Percentiles rank a stretch among this genome's conserved stretches.
Conservation (phyloP, 352 stramenopile genomes). For the Phytophthora capsici region DNA sequence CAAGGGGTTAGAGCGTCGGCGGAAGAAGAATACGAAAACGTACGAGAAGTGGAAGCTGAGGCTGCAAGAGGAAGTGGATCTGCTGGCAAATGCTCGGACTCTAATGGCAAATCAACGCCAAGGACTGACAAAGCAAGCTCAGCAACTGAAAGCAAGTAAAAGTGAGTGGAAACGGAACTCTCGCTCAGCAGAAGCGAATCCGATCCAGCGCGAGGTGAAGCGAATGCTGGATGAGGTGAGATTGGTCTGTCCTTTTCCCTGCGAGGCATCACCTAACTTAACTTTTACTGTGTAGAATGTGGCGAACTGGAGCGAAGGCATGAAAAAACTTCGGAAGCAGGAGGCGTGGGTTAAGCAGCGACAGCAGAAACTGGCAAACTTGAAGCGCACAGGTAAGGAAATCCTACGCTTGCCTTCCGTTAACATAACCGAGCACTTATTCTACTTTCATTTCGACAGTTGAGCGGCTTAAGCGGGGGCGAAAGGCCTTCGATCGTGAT, state of each 20-base stretch:
- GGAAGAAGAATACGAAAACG: conserved; percentile 13
- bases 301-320: conserved; percentile 53
- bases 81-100: conserved; percentile 53
- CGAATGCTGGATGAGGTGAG: conserved; percentile 66
- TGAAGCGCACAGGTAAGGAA: conserved; percentile 36
- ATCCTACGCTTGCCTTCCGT: background rate
- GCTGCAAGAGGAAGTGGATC: conserved; percentile 48
- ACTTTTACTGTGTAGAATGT: conserved; percentile 35
- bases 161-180: conserved; percentile 55
- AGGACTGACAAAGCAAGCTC: conserved; percentile 55
- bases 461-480: conserved; percentile 3
- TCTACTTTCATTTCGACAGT: conserved; percentile 13
- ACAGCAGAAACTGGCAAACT: conserved; percentile 51
- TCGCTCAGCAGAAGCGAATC: conserved; percentile 20
- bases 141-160: conserved; percentile 62
- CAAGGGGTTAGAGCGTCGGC: conserved; percentile 1
- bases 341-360: conserved; percentile 58
- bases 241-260: background rate
- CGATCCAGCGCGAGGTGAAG: conserved; percentile 65
- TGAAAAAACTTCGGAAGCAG: conserved; percentile 52
- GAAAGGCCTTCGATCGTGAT: background rate
- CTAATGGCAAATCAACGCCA: conserved; percentile 56
- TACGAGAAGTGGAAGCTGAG: conserved; percentile 57
- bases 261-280: background rate
- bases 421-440: background rate